Evolutionary conservation across 2,329 filamentous ascomycete genomes (phyloP).

Genomic region (Bisporella sp.): DNA sequence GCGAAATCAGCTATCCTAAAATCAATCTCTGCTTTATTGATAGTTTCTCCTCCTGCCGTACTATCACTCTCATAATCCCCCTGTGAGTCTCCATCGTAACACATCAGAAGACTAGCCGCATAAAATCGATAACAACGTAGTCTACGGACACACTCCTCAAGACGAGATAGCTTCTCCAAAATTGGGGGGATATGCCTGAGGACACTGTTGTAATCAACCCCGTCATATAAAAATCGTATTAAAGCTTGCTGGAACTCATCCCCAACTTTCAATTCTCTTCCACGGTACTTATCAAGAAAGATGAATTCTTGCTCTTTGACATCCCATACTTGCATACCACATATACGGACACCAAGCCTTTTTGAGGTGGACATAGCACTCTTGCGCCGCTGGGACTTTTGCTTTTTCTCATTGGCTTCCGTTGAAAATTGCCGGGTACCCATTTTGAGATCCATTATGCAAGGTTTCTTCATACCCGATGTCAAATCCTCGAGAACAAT

Average conservation of each 20-base stretch:
- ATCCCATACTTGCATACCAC: slow-evolving; percentile 96
- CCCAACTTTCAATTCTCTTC: slow-evolving; percentile 79
- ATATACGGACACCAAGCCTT: slow-evolving; percentile 86
- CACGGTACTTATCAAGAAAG: slow-evolving; percentile 99
- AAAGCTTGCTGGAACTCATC: slow-evolving; percentile 83
- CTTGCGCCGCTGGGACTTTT: slow-evolving; percentile 85
- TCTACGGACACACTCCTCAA: slow-evolving; percentile 76
- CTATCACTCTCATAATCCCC: slow-evolving; percentile 39
- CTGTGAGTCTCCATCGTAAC: slow-evolving; percentile 81
- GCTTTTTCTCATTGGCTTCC: slow-evolving; percentile 86
- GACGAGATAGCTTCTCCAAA: slow-evolving; percentile 70
- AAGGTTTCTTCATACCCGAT: slow-evolving; percentile 91
- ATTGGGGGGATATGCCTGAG: slow-evolving; percentile 82
- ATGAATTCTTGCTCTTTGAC: slow-evolving; percentile 73
- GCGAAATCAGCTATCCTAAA: slow-evolving; percentile 98
- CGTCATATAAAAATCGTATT: slow-evolving; percentile 86
- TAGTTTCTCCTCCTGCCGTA: slow-evolving; percentile 16
- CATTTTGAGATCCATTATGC: slow-evolving; percentile 98
- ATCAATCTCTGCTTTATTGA: slow-evolving; percentile 51
- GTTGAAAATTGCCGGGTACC: slow-evolving; percentile 95
- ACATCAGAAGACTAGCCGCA: slow-evolving; percentile 87
- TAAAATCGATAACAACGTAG: slow-evolving; percentile 90
- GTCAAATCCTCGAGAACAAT: slow-evolving; percentile 90
- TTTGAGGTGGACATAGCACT: slow-evolving; percentile 88
- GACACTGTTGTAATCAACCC: slow-evolving; percentile 72